A percentile compares a stretch with the other conserved stretches of the same genome.
phyloP scores from a whole-genome alignment of 306 rosid genomes.

The Citrullus mucosospermus region DNA sequence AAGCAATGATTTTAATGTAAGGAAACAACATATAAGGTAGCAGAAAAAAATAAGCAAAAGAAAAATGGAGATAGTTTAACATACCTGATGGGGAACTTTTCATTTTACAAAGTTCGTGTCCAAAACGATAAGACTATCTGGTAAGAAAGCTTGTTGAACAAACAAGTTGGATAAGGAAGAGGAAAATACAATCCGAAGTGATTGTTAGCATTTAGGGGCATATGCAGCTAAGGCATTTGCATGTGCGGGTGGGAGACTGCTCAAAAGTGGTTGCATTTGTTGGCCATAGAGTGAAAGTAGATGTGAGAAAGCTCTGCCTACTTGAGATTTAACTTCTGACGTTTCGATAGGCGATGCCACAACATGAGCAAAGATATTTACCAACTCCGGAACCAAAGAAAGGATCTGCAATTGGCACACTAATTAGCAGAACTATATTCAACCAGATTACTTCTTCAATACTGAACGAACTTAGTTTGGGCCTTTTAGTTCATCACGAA shows the following conservation, averaged over 20 bases:
- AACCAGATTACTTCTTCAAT: not conserved
- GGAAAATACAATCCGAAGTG: not conserved
- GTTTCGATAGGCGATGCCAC: slow-evolving; percentile 81
- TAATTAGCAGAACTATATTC: not conserved
- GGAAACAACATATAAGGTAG: not conserved
- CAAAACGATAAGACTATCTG: not conserved
- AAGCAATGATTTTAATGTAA: not conserved
- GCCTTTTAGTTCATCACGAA: not conserved
- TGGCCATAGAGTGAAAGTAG: slow-evolving; percentile 78
- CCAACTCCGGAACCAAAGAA: slow-evolving; percentile 80
- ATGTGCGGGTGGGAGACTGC: slow-evolving; percentile 64
- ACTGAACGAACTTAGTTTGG: not conserved
- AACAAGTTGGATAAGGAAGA: slow-evolving; percentile 9
- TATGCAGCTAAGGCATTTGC: slow-evolving; percentile 85
- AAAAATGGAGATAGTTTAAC: not conserved
- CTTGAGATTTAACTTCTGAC: slow-evolving; percentile 64
- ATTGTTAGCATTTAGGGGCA: slow-evolving; percentile 50
- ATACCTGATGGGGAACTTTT: slow-evolving; percentile 2
- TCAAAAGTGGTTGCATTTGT: slow-evolving; percentile 87
- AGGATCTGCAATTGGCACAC: slow-evolving; percentile 51
- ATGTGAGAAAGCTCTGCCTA: slow-evolving; percentile 82
- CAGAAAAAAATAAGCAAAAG: not conserved
- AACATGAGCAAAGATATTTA: slow-evolving; percentile 83
- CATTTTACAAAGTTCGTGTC: not conserved
- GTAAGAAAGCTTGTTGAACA: not conserved